A percentile compares a stretch with the other conserved stretches of the same genome.
phyloP scores from a whole-genome alignment of 345 rosid species.

The Lumnitzera racemosa region DNA sequence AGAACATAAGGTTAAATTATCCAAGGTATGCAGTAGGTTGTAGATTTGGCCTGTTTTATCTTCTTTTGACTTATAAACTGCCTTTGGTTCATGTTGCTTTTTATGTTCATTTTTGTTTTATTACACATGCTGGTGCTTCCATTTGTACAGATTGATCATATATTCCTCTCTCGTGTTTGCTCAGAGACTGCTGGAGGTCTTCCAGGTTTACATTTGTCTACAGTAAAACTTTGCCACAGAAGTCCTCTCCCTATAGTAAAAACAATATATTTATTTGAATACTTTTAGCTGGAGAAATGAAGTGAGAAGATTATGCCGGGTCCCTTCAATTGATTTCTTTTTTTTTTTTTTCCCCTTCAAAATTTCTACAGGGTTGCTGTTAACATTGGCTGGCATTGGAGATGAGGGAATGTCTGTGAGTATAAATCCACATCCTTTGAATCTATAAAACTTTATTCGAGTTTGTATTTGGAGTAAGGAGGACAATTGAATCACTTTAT shows the following conservation, averaged over 20 bases:
- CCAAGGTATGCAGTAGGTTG: conserved; percentile 48
- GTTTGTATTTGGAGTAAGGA: conserved; percentile 2
- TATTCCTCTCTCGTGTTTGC: conserved; percentile 93
- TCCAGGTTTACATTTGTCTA: conserved; percentile 50
- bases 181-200: conserved; percentile 97
- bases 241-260: no score
- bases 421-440: conserved; percentile 12
- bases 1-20: conserved; percentile 82
- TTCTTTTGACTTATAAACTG: neutral
- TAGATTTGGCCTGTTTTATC: neutral
- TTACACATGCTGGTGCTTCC: conserved; percentile 4
- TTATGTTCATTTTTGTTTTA: conserved; percentile 1
- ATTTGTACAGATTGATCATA: conserved; percentile 72
- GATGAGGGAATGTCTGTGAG: conserved; percentile 93
- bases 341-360: neutral
- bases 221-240: neutral
- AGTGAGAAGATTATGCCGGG: no score
- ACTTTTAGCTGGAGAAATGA: no score
- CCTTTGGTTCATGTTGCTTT: neutral
- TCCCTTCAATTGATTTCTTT: neutral
- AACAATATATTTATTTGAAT: no score
- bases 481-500: conserved; percentile 4
- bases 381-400: conserved; percentile 89
- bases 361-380: conserved; percentile 52
- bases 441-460: neutral